These are phyloP conservation scores for Gossypium turneri DNA, from an alignment of 345 rosid species.

Conservation along the genomic window DNA sequence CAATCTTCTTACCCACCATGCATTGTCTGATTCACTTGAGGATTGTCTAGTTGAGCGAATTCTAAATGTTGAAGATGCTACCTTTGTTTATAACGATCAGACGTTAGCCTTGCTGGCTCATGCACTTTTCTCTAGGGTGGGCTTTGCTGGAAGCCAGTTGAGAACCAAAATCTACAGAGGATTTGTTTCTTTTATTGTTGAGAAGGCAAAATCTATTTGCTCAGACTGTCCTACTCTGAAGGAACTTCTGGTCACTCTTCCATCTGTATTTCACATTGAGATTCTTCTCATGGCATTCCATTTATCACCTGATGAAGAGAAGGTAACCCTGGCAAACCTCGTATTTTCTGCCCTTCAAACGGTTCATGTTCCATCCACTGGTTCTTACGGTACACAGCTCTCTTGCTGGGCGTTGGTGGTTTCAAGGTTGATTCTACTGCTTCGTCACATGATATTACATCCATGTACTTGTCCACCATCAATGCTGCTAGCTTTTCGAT, in stretches of 20 bases:
- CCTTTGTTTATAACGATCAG: conserved; percentile 62
- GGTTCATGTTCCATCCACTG: conserved; percentile 39
- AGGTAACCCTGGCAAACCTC: conserved; percentile 50
- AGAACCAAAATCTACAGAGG: conserved; percentile 56
- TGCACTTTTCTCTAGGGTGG: conserved; percentile 53
- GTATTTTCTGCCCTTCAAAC: conserved; percentile 47
- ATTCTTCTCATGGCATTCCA: conserved; percentile 90
- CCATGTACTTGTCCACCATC: conserved; percentile 66
- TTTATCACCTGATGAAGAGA: conserved; percentile 73
- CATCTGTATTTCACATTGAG: conserved; percentile 83
- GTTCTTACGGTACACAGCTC: conserved; percentile 40
- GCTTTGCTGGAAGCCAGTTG: conserved; percentile 60
- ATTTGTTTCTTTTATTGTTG: conserved; percentile 55
- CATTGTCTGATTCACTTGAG: conserved; percentile 61
- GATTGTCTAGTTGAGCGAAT: conserved; percentile 67
- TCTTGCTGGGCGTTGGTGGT: conserved; percentile 84
- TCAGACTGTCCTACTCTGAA: conserved; percentile 47
- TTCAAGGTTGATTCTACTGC: conserved; percentile 76
- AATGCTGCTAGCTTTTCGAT: conserved; percentile 59
- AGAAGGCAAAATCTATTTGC: conserved; percentile 46
- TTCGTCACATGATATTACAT: conserved; percentile 78
- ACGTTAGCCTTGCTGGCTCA: conserved; percentile 71
- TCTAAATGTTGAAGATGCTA: conserved; percentile 65
- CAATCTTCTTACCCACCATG: conserved; percentile 54
- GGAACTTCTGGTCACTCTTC: conserved; percentile 69